Conservation (phyloP, 2,329 filamentous ascomycete genomes). For the Dendrostoma leiphaemia region DNA sequence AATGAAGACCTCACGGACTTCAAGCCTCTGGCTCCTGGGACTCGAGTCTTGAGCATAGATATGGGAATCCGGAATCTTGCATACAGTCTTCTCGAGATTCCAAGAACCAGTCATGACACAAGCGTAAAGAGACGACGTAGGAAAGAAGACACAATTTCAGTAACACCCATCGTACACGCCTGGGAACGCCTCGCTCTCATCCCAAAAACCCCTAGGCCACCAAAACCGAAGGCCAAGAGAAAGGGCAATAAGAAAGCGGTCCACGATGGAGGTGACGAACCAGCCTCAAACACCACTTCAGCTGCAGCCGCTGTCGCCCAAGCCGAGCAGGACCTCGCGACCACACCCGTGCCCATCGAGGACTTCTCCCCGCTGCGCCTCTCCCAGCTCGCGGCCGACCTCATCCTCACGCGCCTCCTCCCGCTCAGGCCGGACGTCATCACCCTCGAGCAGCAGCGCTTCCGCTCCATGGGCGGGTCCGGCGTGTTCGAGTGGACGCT, state of each 20-base stretch:
- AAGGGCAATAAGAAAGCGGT: not conserved
- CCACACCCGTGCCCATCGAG: conserved; percentile 17
- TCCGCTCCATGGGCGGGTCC: conserved; percentile 60
- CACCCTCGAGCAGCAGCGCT: conserved; percentile 64
- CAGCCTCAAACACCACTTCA: not conserved
- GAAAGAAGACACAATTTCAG: conserved; percentile 1
- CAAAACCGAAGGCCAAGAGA: conserved; percentile 5
- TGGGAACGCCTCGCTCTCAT: conserved; percentile 25
- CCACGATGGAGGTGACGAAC: not conserved
- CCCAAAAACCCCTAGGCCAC: conserved; percentile 6
- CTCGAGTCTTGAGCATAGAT: conserved; percentile 73
- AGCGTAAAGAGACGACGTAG: too few species aligned
- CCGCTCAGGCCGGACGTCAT: conserved; percentile 62
- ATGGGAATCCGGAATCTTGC: conserved; percentile 83
- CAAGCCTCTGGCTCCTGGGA: conserved; percentile 21
- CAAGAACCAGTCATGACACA: not conserved
- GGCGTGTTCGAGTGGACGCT: conserved; percentile 80
- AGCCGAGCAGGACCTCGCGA: not conserved
- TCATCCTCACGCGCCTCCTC: conserved; percentile 36
- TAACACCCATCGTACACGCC: conserved; percentile 19
- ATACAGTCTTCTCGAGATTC: conserved; percentile 57
- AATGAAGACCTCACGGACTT: conserved; percentile 31
- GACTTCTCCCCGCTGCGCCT: conserved; percentile 34
- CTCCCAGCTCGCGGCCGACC: conserved; percentile 30
- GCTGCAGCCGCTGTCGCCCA: conserved; percentile 1